Base-by-base conservation (phyloP, 768 basidiomycete genomes). In the Hericium rajendrae region DNA sequence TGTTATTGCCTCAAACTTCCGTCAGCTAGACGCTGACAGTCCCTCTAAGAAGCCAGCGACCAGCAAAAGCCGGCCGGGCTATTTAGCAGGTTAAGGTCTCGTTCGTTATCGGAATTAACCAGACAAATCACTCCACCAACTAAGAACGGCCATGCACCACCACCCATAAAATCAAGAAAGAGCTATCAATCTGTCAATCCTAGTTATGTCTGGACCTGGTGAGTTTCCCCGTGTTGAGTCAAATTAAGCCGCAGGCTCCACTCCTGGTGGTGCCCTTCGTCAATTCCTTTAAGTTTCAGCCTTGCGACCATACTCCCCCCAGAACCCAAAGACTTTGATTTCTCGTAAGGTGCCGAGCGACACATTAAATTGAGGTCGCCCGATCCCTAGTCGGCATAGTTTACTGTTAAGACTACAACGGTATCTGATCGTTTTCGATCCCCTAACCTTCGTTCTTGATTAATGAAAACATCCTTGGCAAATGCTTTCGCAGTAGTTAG, bases 101-200 rank as follows among this genome's bases (percentile, higher is more conserved):
- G 81, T 87, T 89, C 83, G 82, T 88, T 88, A 88, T 89, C 86
- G 82, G 85, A 88, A 88, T 90, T 88, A 89, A 88, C 86, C 88
- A 89, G 88, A 90, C 88, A 89, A 89, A 88, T 89, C 88, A 88
- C 86, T 89, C 85, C 86, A 87, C 82, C 80, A 86, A 86, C 84
- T 82, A 81, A 82, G 49, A 26, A 43, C 41, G 41, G 41, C 41
- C 41, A 43, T 43, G 41, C 41, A 43, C 41, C 41, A 43, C n/a
- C 41, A 43, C 41, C 41, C 41, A 43, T 82, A 80, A 43, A 43
- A 43, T 43, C 41, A 43, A 43, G 41, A 43, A 43, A 43, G 41
- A 43, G 41, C 41, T 43, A 43, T 43, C 41, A 43, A 43, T 43
- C 41, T 43, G 41, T 43, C n/a, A n/a, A n/a, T n/a, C n/a, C n/a